These are phyloP conservation scores for Achlya hypogyna DNA, from an alignment of 352 stramenopile species.

Conservation along the genomic window DNA sequence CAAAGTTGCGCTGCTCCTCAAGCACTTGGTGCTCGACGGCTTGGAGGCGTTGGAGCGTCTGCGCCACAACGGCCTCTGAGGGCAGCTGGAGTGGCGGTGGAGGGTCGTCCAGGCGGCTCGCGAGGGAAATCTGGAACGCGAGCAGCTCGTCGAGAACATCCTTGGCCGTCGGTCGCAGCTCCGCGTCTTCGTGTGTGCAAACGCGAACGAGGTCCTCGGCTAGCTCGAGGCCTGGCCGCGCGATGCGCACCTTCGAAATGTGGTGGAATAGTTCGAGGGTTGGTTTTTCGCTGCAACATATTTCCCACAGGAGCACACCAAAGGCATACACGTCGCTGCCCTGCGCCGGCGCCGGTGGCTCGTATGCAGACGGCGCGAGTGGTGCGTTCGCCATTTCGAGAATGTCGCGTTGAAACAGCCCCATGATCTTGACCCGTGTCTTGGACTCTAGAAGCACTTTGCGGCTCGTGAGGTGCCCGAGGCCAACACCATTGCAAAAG, in stretches of 20 bases:
- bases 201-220: not conserved
- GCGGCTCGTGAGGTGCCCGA: constrained; percentile 55
- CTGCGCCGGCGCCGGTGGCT: constrained; percentile 3
- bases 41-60: constrained; percentile 33
- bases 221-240: not conserved
- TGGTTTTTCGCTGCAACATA: constrained; percentile 48
- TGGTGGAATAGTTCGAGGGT: constrained; percentile 43
- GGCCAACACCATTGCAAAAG: constrained; percentile 28
- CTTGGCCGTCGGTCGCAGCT: not conserved
- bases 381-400: constrained; percentile 26
- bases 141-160: not conserved
- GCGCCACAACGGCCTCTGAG: not conserved
- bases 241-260: constrained; percentile 26
- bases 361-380: constrained; percentile 12
- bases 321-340: constrained; percentile 53
- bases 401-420: constrained; percentile 4
- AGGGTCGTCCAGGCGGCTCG: not conserved
- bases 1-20: constrained; percentile 62
- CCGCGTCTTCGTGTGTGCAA: constrained; percentile 1
- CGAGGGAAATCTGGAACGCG: not conserved
- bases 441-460: constrained; percentile 47
- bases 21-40: constrained; percentile 55
- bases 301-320: constrained; percentile 57
- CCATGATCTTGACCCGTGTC: constrained; percentile 33
- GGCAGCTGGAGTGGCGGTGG: no score